These are phyloP conservation scores for Termitomyces sp. DNA, from an alignment of 768 basidiomycete species.

Conservation along the genomic window DNA sequence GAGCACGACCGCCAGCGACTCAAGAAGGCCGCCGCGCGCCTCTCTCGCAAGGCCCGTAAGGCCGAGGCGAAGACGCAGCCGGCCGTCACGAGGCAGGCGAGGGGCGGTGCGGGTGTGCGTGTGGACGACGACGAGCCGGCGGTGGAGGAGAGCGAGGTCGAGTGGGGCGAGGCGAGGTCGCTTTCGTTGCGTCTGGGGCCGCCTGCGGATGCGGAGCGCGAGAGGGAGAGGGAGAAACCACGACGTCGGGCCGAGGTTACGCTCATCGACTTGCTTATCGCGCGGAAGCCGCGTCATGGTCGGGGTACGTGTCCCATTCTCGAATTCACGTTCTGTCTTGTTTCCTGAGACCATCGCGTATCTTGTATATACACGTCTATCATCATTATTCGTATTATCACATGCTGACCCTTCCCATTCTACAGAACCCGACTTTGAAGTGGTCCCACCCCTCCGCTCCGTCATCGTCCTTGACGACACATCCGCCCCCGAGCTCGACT, in stretches of 20 bases:
- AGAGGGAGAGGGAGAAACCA: neutral
- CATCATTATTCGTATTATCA: neutral
- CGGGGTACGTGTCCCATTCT: constrained; percentile 30
- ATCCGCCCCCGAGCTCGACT: constrained; percentile 31
- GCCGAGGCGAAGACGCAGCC: constrained; percentile 6
- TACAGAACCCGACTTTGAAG: constrained; percentile 52
- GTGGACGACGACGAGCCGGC: neutral
- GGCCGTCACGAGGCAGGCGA: neutral
- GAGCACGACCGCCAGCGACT: constrained; percentile 47
- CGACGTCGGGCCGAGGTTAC: constrained; percentile 11
- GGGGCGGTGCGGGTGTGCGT: neutral
- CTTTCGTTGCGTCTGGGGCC: neutral
- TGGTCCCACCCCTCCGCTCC: constrained; percentile 48
- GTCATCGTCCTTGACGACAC: constrained; percentile 59
- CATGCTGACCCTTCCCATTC: constrained; percentile 3
- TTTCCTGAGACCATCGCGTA: neutral
- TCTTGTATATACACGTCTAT: neutral
- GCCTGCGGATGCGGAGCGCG: neutral
- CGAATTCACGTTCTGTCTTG: neutral
- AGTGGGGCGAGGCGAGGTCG: constrained; percentile 7
- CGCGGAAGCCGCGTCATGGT: constrained; percentile 36
- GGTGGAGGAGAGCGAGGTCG: constrained; percentile 12
- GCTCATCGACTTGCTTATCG: constrained; percentile 21
- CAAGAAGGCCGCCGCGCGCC: constrained; percentile 40
- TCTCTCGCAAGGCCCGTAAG: constrained; percentile 33